Evolutionary conservation across 441 rosid genomes (phyloP).

Genomic region (Flueggea neowawraea): DNA sequence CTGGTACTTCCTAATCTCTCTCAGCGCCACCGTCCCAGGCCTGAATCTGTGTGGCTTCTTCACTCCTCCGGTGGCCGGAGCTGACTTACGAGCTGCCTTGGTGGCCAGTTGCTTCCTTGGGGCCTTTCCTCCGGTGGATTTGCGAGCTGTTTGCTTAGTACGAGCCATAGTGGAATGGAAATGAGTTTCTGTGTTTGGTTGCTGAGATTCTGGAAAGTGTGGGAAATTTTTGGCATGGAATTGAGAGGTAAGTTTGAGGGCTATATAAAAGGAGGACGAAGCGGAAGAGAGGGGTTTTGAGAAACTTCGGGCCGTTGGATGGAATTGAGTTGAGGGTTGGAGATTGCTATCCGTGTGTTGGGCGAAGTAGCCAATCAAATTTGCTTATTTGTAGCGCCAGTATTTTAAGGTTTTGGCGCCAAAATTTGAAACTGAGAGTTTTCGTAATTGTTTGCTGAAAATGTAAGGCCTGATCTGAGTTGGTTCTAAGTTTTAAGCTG

Average conservation of each 20-base stretch:
- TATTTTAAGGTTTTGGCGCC: too few species aligned
- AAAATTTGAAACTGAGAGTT: too few species aligned
- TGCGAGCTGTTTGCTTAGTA: slow-evolving; percentile 64
- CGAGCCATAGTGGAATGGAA: slow-evolving; percentile 43
- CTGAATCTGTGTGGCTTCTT: slow-evolving; percentile 69
- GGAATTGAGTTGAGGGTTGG: neutral
- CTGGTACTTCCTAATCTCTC: slow-evolving; percentile 56
- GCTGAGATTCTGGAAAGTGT: neutral
- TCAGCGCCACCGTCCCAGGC: slow-evolving; percentile 56
- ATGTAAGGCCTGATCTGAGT: too few species aligned
- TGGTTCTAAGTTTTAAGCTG: too few species aligned
- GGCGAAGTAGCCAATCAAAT: slow-evolving; percentile 21
- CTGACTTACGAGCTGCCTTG: slow-evolving; percentile 65
- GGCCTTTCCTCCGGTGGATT: slow-evolving; percentile 61
- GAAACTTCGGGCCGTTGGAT: neutral
- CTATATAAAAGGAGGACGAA: neutral
- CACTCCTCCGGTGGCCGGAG: slow-evolving; percentile 66
- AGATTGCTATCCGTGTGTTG: slow-evolving; percentile 35
- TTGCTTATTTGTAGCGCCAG: neutral
- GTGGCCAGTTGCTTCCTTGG: slow-evolving; percentile 71
- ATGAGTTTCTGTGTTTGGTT: neutral
- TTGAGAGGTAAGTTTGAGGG: neutral
- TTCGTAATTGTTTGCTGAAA: too few species aligned
- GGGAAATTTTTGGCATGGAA: neutral
- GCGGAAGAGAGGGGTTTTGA: slow-evolving; percentile 14